Percentiles rank a stretch among this genome's conserved stretches.
Conservation (phyloP, 139 green algal genomes). For the Desmodesmus armatus region DNA sequence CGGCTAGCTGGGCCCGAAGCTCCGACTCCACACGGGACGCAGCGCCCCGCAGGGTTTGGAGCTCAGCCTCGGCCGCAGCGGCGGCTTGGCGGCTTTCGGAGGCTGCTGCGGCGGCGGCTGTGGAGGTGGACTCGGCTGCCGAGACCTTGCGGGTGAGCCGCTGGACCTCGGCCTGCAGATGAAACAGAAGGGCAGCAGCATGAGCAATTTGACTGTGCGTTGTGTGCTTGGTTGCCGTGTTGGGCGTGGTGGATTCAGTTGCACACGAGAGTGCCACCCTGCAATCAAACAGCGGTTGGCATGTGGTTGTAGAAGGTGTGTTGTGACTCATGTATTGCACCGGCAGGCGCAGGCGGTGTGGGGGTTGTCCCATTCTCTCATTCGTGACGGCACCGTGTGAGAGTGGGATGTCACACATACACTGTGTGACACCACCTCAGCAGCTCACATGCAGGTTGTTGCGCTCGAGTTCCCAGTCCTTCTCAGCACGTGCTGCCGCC, state of each 20-base stretch:
- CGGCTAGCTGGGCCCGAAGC: conserved; percentile 57
- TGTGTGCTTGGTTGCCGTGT: too few relatives aligned
- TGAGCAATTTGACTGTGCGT: too few relatives aligned
- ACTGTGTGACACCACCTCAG: conserved; percentile 28
- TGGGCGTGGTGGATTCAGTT: too few relatives aligned
- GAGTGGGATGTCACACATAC: too few relatives aligned
- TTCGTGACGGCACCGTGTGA: too few relatives aligned
- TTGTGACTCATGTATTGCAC: not conserved
- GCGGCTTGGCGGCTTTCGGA: conserved; percentile 22
- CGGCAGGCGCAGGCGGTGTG: not conserved
- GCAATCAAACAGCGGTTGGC: too few relatives aligned
- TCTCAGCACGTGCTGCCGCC: conserved; percentile 42
- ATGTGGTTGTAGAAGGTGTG: too few relatives aligned
- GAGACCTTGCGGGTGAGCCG: conserved; percentile 24
- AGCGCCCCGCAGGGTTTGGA: conserved; percentile 30
- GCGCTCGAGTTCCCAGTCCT: conserved; percentile 59
- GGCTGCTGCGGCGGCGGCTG: conserved; percentile 25
- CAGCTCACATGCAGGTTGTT: conserved; percentile 50
- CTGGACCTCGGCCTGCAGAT: conserved; percentile 44
- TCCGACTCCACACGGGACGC: conserved; percentile 29
- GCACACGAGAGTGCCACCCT: too few relatives aligned
- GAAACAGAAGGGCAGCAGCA: too few relatives aligned
- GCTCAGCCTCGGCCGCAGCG: conserved; percentile 46
- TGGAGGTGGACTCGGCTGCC: conserved; percentile 40
- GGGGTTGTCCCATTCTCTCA: too few relatives aligned